Evolutionary conservation across 768 basidiomycete genomes (phyloP).

Genomic region (Suillus fuscotomentosus): DNA sequence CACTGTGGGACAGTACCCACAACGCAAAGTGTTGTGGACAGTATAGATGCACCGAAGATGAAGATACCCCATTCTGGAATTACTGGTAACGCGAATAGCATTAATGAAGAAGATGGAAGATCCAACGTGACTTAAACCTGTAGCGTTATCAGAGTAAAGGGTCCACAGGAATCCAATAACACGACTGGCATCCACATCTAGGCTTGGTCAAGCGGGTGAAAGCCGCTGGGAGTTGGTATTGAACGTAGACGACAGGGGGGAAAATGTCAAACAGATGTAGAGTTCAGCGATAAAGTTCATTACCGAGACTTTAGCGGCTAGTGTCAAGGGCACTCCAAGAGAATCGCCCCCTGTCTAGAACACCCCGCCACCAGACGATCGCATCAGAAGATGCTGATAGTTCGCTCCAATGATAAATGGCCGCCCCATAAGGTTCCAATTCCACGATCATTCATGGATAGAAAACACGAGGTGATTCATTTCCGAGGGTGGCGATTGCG

Average conservation of each 20-base stretch:
- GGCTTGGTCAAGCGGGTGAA: background rate
- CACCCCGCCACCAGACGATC: conserved; percentile 20
- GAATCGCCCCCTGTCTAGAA: conserved; percentile 13
- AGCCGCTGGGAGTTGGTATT: background rate
- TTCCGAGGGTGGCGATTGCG: conserved; percentile 27
- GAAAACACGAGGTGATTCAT: conserved; percentile 34
- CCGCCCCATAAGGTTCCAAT: conserved; percentile 16
- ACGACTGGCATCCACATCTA: background rate
- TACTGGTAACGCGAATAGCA: conserved; percentile 1
- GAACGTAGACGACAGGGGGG: background rate
- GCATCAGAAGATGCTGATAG: conserved; percentile 27
- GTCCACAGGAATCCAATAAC: background rate
- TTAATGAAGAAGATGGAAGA: conserved; percentile 5
- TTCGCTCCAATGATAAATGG: conserved; percentile 24
- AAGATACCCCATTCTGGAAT: conserved; percentile 5
- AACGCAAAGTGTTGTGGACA: conserved; percentile 1
- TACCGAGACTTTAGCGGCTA: conserved; percentile 17
- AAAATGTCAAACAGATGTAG: background rate
- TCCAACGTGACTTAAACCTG: background rate
- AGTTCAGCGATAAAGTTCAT: conserved; percentile 17
- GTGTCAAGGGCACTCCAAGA: conserved; percentile 4
- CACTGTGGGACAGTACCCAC: conserved; percentile 5
- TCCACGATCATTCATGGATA: conserved; percentile 24
- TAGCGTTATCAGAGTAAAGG: background rate
- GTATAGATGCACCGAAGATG: background rate